A percentile compares a stretch with the other conserved stretches of the same genome.
Evolutionary conservation across 2,329 filamentous ascomycete species (phyloP).

Genomic region (Ophiostoma angusticollis): DNA sequence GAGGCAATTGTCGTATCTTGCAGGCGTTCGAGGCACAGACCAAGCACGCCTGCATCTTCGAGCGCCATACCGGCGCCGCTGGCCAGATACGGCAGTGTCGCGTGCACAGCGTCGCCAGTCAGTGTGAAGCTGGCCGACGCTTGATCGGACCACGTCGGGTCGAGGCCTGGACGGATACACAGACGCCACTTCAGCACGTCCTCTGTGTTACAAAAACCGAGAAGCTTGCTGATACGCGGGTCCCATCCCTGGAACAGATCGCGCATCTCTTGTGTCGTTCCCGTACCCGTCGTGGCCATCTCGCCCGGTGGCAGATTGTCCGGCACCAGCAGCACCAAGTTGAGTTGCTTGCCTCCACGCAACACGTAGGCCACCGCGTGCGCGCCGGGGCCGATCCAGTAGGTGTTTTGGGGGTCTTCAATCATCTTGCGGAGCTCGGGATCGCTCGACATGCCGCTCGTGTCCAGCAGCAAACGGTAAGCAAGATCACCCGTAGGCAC

Average conservation of each 20-base stretch:
- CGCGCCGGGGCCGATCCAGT: constrained; percentile 22
- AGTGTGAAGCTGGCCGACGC: constrained; percentile 10
- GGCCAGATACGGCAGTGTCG: constrained; percentile 30
- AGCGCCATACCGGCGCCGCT: constrained; percentile 32
- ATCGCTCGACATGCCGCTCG: constrained; percentile 18
- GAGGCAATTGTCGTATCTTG: not conserved
- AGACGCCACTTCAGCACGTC: constrained; percentile 35
- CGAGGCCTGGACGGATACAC: constrained; percentile 27
- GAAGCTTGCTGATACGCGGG: constrained; percentile 22
- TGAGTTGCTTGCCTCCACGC: constrained; percentile 21
- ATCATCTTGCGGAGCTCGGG: constrained; percentile 19
- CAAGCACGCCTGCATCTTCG: constrained; percentile 28
- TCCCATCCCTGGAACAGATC: constrained; percentile 25
- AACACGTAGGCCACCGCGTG: constrained; percentile 24
- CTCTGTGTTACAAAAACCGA: constrained; percentile 24
- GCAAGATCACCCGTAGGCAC: constrained; percentile 23
- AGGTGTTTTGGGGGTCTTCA: constrained; percentile 19
- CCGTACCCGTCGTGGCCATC: constrained; percentile 16
- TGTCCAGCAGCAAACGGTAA: constrained; percentile 23
- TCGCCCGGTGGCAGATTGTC: constrained; percentile 12
- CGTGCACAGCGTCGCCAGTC: constrained; percentile 8
- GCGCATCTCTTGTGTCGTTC: constrained; percentile 23
- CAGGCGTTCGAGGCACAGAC: constrained; percentile 12
- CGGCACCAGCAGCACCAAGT: constrained; percentile 21
- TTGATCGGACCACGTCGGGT: constrained; percentile 29